These are phyloP conservation scores for Jatropha multifida DNA, from an alignment of 441 rosid genomes.

Conservation along the genomic window DNA sequence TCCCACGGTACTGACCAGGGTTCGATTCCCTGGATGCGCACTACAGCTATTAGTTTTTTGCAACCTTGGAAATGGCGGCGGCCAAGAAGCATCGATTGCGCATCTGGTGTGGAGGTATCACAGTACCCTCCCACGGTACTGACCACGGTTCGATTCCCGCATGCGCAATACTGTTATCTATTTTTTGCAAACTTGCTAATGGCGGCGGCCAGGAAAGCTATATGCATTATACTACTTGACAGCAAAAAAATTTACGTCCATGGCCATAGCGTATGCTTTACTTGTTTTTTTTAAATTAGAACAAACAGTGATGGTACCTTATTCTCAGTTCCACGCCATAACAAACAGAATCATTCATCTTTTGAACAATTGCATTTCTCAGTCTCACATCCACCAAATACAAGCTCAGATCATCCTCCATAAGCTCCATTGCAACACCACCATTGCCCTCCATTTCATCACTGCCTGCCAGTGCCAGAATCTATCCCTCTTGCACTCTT, in stretches of 20 bases:
- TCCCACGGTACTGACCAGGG: slow-evolving; percentile 99
- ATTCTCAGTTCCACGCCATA: slow-evolving; percentile 18
- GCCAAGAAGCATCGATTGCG: slow-evolving; percentile 28
- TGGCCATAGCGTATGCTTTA: neutral
- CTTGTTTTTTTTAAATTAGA: neutral
- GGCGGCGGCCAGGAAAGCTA: too few species aligned
- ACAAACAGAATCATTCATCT: slow-evolving; percentile 32
- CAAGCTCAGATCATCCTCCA: slow-evolving; percentile 45
- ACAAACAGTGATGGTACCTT: neutral
- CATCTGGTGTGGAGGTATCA: slow-evolving; percentile 98
- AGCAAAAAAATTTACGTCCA: neutral
- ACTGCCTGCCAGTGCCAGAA: slow-evolving; percentile 30
- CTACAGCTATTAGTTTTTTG: too few species aligned
- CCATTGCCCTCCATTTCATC: slow-evolving; percentile 40
- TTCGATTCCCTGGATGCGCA: slow-evolving; percentile 88
- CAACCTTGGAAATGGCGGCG: too few species aligned
- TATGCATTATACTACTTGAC: neutral
- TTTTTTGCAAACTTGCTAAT: too few species aligned
- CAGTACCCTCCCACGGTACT: slow-evolving; percentile 99
- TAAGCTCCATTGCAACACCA: slow-evolving; percentile 34
- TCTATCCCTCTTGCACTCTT: slow-evolving; percentile 27
- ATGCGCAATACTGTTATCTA: slow-evolving; percentile 26
- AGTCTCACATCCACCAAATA: slow-evolving; percentile 42
- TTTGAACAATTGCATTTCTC: slow-evolving; percentile 29
- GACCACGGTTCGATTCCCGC: slow-evolving; percentile 99